These are phyloP conservation scores for Wickerhamiella occidentalis DNA, from an alignment of 805 yeast species.

Conservation along the genomic window DNA sequence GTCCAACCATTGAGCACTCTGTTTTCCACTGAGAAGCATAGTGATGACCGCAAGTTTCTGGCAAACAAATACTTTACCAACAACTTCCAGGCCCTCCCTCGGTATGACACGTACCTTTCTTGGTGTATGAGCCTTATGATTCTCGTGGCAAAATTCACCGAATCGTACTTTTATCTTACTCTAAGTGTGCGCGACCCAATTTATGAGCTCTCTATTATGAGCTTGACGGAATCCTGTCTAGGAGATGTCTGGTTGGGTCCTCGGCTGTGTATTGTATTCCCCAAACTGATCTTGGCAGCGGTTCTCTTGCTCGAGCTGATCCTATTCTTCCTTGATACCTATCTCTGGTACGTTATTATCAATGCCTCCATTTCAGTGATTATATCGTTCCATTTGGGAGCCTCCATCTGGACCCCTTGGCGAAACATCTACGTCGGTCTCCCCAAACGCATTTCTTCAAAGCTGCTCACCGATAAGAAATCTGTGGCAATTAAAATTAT, in stretches of 20 bases:
- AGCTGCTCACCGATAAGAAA: constrained; percentile 44
- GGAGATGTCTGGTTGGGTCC: constrained; percentile 50
- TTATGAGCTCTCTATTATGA: constrained; percentile 50
- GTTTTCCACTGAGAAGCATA: constrained; percentile 30
- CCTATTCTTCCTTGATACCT: constrained; percentile 67
- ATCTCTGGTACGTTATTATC: constrained; percentile 76
- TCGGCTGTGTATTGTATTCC: constrained; percentile 43
- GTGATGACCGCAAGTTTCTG: constrained; percentile 26
- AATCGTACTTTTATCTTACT: constrained; percentile 68
- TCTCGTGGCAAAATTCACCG: constrained; percentile 54
- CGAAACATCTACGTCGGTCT: constrained; percentile 62
- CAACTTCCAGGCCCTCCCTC: constrained; percentile 41
- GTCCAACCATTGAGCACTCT: constrained; percentile 49
- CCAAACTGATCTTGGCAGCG: constrained; percentile 42
- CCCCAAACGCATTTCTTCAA: constrained; percentile 64
- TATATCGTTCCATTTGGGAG: constrained; percentile 60
- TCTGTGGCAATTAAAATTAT: constrained; percentile 30
- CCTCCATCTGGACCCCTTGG: constrained; percentile 85
- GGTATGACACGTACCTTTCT: constrained; percentile 48
- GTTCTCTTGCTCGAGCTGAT: constrained; percentile 51
- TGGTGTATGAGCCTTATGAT: constrained; percentile 58
- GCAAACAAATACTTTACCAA: constrained; percentile 51
- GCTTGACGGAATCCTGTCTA: constrained; percentile 39
- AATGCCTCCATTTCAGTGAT: constrained; percentile 62
- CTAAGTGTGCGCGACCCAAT: constrained; percentile 62